Evolutionary conservation across 1,284 basidiomycete genomes (phyloP), one percentile per base, ranked within the genome.

Genomic region (Puccinia novopanici): DNA sequence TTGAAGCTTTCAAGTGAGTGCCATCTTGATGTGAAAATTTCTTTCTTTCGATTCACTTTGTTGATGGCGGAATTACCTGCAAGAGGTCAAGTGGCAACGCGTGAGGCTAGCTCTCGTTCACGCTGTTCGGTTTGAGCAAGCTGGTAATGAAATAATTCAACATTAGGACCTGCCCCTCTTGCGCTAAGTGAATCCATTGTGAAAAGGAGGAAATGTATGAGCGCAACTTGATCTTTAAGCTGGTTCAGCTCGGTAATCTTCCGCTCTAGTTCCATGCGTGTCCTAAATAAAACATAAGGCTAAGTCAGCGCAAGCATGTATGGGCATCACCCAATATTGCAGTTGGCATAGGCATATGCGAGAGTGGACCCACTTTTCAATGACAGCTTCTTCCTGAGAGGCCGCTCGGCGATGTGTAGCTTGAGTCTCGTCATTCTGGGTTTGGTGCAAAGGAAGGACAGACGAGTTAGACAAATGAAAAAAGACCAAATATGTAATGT

Each of bases 91-190:
- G 63, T 55, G 8, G 37, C 24, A 24, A 77, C 67, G 24, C 63
- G 42, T 27, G 75, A 77, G 30, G 61, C 75, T 4, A 77, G 34
- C 42, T 77, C 63, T 27, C 75, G 75, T 57, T 63, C 75, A 42
- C 75, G 75, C 27, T 77, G 61, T 57, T 77, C 75, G 67, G 75
- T 77, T 77, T 77, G 59, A 70, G 75, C 75, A 24, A 77, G 75
- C 75, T 77, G 45, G 17, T 30, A 5, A 34, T 54, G 45, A 65
- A 19, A 55, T 15, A 24, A 40, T 34, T 34, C 34, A 45, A 75
- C 40, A 8, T 30, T 27, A 42, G 54, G n/a, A 17, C 27, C 8
- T 19, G 4, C 22, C 0, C 9, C 27, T 59, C 55, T 30, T 27
- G 55, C 12, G 10, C 30, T 30, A 34, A 34, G 12, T 30, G 27